Base-by-base conservation (phyloP, 2,329 filamentous ascomycete genomes). In the Torrubiella hemipterigena region DNA sequence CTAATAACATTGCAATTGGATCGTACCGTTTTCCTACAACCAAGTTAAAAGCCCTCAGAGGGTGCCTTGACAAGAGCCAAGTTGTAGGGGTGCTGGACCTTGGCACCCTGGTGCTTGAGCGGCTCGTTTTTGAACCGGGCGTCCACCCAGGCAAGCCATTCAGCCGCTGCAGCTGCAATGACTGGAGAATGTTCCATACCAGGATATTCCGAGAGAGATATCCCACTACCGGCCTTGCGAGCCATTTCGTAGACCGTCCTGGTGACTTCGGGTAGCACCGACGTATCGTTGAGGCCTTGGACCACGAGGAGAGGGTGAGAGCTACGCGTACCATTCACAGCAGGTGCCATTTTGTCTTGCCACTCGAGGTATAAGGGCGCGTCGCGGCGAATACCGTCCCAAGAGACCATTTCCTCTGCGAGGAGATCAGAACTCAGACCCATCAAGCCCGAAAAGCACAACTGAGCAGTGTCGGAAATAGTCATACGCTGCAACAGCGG, bases 401-500 rank as follows among this genome's bases (percentile, higher is more conserved):
- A 13, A 24, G 22, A 24, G 11, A 24, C 22, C 6, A 24, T 24
- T 6, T 24, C n/a, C 3, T 13, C 16, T 5, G 11, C 14, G 2
- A 9, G 7, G 24, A 32, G 12, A 22, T 32, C 34, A 8, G 9
- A 5, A 9, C 20, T 5, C 30, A 36, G 16, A 3, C 30, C 27
- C 14, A 32, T 25, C 29, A 32, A 29, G 20, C 13, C 34, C n/a
- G 9, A 22, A 17, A 29, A 17, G 30, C 34, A 36, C 15, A 36
- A 16, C 30, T 32, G 25, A 2, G 18, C 20, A 18, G 23, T 25
- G 19, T 32, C 20, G 12, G 34, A 29, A 11, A 36, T 10, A 14
- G 22, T 20, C 4, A 30, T 16, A 6, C 34, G 19, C 24, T 19
- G 17, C 9, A 20, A 11, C 19, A 36, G 28, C 5, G n/a, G 12